Evolutionary conservation across 495 filamentous ascomycete genomes (phyloP).

Genomic region (Tuber melanosporum): DNA sequence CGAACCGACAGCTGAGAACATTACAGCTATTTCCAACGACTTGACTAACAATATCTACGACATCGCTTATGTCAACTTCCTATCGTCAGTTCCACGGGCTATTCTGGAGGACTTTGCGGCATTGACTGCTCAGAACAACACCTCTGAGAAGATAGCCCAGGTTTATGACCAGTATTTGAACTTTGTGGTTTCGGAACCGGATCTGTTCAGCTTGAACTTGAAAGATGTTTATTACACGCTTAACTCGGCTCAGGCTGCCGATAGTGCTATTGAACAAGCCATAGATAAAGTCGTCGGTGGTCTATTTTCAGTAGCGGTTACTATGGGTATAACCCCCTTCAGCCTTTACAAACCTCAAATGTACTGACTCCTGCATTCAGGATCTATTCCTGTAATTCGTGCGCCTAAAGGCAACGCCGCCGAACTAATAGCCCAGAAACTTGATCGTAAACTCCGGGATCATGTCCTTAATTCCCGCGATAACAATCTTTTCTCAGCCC

Average conservation of each 20-base stretch:
- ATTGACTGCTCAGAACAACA: slow-evolving; percentile 73
- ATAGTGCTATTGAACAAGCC: slow-evolving; percentile 77
- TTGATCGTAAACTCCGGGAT: slow-evolving; percentile 92
- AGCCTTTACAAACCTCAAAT: slow-evolving; percentile 5
- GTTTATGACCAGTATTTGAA: slow-evolving; percentile 98
- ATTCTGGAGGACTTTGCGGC: slow-evolving; percentile 93
- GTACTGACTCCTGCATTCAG: slow-evolving; percentile 42
- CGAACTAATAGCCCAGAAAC: slow-evolving; percentile 85
- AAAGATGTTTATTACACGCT: slow-evolving; percentile 90
- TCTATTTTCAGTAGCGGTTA: slow-evolving; percentile 91
- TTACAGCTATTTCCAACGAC: slow-evolving; percentile 77
- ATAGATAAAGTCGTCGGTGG: slow-evolving; percentile 90
- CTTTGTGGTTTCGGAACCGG: slow-evolving; percentile 92
- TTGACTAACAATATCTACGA: slow-evolving; percentile 82
- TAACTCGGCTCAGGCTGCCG: slow-evolving; percentile 84
- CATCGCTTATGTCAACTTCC: slow-evolving; percentile 93
- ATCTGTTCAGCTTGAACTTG: slow-evolving; percentile 88
- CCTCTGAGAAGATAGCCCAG: slow-evolving; percentile 80
- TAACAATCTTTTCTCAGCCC: slow-evolving; percentile 42
- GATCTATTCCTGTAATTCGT: slow-evolving; percentile 86
- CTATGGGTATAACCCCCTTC: slow-evolving; percentile 62
- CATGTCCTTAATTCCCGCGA: slow-evolving; percentile 96
- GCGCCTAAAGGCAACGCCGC: slow-evolving; percentile 88
- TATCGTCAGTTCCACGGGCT: slow-evolving; percentile 85
- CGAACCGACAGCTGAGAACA: slow-evolving; percentile 75